phyloP scores from a whole-genome alignment of 306 rosid species.

The Medicago ruthenica region DNA sequence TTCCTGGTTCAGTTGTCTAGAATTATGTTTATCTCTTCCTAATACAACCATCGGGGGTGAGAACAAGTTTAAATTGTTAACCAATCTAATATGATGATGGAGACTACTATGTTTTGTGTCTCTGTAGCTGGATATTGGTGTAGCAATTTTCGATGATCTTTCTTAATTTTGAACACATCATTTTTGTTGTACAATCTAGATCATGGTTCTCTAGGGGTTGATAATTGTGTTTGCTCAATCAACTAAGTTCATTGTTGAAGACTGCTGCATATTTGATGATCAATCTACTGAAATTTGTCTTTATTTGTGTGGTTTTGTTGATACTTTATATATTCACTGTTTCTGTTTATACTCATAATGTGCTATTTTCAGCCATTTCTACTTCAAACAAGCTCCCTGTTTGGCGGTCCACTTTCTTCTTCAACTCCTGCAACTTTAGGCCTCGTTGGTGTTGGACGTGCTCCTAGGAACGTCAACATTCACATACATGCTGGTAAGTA shows the following conservation, averaged over 20 bases:
- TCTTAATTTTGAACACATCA: neutral
- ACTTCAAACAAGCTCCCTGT: slow-evolving; percentile 79
- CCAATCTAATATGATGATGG: neutral
- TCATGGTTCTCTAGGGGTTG: too few relatives aligned
- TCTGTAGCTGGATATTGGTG: neutral
- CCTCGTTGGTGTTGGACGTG: slow-evolving; percentile 78
- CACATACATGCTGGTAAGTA: slow-evolving; percentile 95
- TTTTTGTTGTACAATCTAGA: too few relatives aligned
- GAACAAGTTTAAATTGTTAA: slow-evolving; percentile 19
- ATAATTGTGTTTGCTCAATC: too few relatives aligned
- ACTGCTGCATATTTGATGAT: too few relatives aligned
- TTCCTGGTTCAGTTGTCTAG: neutral
- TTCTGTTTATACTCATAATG: slow-evolving; percentile 27
- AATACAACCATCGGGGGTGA: neutral
- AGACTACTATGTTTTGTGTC: neutral
- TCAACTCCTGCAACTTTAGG: slow-evolving; percentile 71
- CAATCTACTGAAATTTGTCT: too few relatives aligned
- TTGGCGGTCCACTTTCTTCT: slow-evolving; percentile 73
- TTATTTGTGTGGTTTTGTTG: too few relatives aligned
- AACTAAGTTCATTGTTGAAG: too few relatives aligned
- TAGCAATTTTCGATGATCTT: neutral
- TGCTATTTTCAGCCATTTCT: slow-evolving; percentile 84
- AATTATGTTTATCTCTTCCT: neutral
- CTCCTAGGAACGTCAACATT: slow-evolving; percentile 88
- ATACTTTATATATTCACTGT: slow-evolving; percentile 27